phyloP scores from a whole-genome alignment of 2,329 filamentous ascomycete species.

The Fulvia fulva region DNA sequence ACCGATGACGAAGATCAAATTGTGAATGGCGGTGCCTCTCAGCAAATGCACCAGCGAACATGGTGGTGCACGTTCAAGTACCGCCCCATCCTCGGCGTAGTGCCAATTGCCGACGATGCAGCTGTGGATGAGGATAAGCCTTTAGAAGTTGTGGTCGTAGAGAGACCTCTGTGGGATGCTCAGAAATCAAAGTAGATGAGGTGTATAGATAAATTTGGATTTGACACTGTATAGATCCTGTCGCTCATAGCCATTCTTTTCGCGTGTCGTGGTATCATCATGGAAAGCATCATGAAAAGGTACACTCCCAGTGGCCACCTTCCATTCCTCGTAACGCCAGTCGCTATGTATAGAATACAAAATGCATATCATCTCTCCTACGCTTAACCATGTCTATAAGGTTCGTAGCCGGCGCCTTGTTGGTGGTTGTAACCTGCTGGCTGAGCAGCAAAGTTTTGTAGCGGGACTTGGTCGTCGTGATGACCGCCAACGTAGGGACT shows the following conservation, averaged over 20 bases:
- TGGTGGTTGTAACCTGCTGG: conserved; percentile 8
- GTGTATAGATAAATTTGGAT: background rate
- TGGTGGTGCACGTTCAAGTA: conserved; percentile 91
- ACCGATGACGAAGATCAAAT: conserved; percentile 10
- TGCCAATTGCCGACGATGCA: conserved; percentile 49
- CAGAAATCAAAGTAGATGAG: conserved; percentile 5
- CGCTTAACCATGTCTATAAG: conserved; percentile 34
- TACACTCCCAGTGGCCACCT: background rate
- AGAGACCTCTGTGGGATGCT: conserved; percentile 60
- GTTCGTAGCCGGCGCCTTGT: conserved; percentile 38
- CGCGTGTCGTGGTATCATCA: background rate
- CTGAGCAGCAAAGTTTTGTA: conserved; percentile 21
- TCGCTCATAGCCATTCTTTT: background rate
- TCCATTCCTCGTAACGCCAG: background rate
- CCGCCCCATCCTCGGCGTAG: conserved; percentile 79
- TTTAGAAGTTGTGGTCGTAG: conserved; percentile 81
- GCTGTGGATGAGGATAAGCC: conserved; percentile 33
- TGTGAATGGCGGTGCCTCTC: conserved; percentile 20
- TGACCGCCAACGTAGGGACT: conserved; percentile 37
- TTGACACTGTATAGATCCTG: background rate
- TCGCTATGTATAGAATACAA: conserved; percentile 1
- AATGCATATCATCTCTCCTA: conserved; percentile 7
- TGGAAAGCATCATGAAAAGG: background rate
- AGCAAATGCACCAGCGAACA: conserved; percentile 20
- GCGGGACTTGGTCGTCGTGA: conserved; percentile 29